Evolutionary conservation across 768 basidiomycete genomes (phyloP).

Genomic region (Lentinula aciculospora): DNA sequence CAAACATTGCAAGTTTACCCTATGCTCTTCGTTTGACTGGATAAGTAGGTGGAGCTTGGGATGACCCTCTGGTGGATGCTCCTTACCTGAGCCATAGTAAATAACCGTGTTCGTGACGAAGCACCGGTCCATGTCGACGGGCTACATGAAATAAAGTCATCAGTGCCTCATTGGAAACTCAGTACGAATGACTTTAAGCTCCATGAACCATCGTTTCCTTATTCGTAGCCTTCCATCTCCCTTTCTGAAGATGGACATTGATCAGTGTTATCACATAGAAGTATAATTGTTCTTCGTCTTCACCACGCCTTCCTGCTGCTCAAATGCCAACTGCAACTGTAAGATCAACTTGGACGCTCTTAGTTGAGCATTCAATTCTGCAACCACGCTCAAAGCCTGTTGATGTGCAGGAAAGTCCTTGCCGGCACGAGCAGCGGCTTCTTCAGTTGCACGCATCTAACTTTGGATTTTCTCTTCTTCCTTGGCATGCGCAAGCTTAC

Average conservation of each 20-base stretch:
- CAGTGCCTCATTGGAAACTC: background rate
- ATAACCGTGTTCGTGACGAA: constrained; percentile 98
- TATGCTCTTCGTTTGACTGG: constrained; percentile 94
- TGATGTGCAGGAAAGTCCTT: constrained; percentile 82
- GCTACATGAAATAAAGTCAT: constrained; percentile 33
- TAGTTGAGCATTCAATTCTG: constrained; percentile 89
- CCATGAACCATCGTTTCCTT: constrained; percentile 97
- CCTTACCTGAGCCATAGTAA: constrained; percentile 92
- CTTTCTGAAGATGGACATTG: constrained; percentile 99
- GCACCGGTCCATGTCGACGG: constrained; percentile 97
- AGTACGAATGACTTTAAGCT: constrained; percentile 16
- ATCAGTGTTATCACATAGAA: constrained; percentile 99
- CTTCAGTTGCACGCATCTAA: constrained; percentile 80
- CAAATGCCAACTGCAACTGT: constrained; percentile 62
- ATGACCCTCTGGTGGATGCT: constrained; percentile 85
- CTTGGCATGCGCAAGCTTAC: constrained; percentile 71
- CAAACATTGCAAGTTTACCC: constrained; percentile 41
- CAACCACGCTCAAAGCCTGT: constrained; percentile 82
- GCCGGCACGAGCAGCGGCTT: constrained; percentile 82
- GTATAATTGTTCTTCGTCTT: constrained; percentile 65
- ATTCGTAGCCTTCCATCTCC: constrained; percentile 99
- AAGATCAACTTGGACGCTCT: constrained; percentile 81
- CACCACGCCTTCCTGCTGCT: constrained; percentile 42
- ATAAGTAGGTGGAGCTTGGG: constrained; percentile 95
- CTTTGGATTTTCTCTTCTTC: constrained; percentile 81